Conservation (phyloP, 2,329 filamentous ascomycete genomes). For the Alternaria sp. region DNA sequence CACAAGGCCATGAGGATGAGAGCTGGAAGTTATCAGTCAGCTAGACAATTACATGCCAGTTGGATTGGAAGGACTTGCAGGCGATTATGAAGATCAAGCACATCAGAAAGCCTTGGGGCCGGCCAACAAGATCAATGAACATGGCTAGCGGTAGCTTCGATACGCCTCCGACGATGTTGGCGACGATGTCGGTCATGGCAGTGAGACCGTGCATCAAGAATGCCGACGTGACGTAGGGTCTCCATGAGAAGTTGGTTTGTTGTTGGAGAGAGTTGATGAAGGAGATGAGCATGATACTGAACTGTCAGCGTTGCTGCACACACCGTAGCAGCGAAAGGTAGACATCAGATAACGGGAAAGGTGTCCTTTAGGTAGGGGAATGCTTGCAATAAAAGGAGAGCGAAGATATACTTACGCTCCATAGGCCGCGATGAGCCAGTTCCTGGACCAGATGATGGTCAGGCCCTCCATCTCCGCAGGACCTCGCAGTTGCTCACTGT, state of each 20-base stretch:
- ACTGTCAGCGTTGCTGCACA: neutral
- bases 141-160: conserved; percentile 50
- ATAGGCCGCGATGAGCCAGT: conserved; percentile 53
- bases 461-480: conserved; percentile 52
- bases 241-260: conserved; percentile 50
- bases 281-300: conserved; percentile 27
- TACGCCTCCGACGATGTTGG: conserved; percentile 45
- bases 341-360: neutral
- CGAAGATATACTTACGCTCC: conserved; percentile 13
- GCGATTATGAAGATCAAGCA: conserved; percentile 19
- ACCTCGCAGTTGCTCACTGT: conserved; percentile 15
- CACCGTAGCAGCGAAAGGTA: neutral
- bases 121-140: conserved; percentile 50
- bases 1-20: conserved; percentile 73
- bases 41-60: neutral
- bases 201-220: conserved; percentile 44
- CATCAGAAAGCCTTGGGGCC: conserved; percentile 45
- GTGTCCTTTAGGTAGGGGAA: neutral
- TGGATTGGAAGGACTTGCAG: conserved; percentile 6
- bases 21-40: conserved; percentile 11
- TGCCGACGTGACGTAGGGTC: conserved; percentile 48
- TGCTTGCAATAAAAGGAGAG: neutral
- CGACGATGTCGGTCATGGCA: conserved; percentile 43
- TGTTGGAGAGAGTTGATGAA: conserved; percentile 57
- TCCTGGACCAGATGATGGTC: conserved; percentile 52